phyloP scores from a whole-genome alignment of 352 stramenopile genomes.

The Pelagophyceae sp. region DNA sequence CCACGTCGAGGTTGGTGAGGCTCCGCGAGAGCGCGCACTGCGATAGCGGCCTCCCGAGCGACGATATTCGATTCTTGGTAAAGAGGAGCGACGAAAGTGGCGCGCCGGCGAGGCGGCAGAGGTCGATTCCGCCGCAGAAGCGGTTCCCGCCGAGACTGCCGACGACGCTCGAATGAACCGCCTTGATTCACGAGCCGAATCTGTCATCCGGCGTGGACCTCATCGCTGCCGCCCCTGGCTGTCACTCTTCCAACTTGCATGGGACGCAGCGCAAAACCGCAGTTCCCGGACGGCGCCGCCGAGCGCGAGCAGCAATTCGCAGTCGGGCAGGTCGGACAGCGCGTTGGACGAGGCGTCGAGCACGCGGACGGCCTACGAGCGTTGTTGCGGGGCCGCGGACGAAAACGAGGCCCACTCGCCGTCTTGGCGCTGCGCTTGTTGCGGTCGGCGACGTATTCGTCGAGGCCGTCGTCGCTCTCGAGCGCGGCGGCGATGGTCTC shows the following conservation, averaged over 20 bases:
- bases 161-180: too few relatives aligned
- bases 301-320: neutral
- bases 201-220: too few relatives aligned
- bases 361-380: neutral
- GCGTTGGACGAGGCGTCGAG: neutral
- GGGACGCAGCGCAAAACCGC: too few relatives aligned
- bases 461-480: neutral
- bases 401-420: too few relatives aligned
- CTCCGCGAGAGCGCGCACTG: neutral
- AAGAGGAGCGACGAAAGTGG: too few relatives aligned
- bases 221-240: too few relatives aligned
- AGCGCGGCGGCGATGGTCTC: neutral
- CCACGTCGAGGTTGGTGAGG: conserved; percentile 8
- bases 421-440: neutral
- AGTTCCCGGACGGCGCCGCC: neutral
- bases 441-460: neutral
- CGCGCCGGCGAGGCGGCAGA: too few relatives aligned
- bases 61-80: too few relatives aligned
- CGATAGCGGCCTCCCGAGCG: neutral
- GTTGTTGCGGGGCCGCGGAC: neutral
- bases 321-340: neutral
- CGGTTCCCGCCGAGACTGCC: too few relatives aligned
- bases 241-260: too few relatives aligned
- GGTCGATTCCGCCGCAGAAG: too few relatives aligned
- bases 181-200: too few relatives aligned